Evolutionary conservation across 371 early-diverging fungal species (phyloP).

Genomic region (Mortierella polycephala): DNA sequence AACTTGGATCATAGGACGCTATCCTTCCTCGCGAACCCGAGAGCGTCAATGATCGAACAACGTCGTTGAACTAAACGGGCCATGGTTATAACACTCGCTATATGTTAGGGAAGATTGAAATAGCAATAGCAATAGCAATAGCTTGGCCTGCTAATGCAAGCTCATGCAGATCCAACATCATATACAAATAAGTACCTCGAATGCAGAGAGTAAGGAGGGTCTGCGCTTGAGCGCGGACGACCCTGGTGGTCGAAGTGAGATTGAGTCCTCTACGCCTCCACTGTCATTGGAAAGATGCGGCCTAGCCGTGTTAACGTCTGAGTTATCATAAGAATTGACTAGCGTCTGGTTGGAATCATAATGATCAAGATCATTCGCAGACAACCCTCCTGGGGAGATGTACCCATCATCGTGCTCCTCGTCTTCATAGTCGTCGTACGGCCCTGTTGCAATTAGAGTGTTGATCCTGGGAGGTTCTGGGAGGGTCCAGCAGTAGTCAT

Average conservation of each 20-base stretch:
- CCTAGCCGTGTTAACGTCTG: constrained; percentile 33
- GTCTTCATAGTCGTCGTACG: constrained; percentile 49
- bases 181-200: constrained; percentile 21
- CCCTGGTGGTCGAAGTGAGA: constrained; percentile 37
- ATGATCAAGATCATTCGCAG: constrained; percentile 19
- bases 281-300: constrained; percentile 37
- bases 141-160: neutral
- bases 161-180: neutral
- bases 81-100: neutral
- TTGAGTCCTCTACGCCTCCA: constrained; percentile 42
- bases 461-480: constrained; percentile 29
- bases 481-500: neutral
- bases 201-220: constrained; percentile 40
- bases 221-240: constrained; percentile 28
- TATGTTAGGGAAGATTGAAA: neutral
- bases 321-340: constrained; percentile 20
- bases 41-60: constrained; percentile 48
- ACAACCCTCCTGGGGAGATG: constrained; percentile 28
- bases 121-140: neutral
- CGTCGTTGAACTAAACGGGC: constrained; percentile 41
- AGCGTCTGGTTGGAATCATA: constrained; percentile 37
- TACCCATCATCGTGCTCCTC: constrained; percentile 56
- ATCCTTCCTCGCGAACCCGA: constrained; percentile 42
- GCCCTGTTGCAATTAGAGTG: constrained; percentile 26
- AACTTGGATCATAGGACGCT: constrained; percentile 46